Evolutionary conservation across 306 rosid species (phyloP).

Genomic region (Acacia melanoxylon): DNA sequence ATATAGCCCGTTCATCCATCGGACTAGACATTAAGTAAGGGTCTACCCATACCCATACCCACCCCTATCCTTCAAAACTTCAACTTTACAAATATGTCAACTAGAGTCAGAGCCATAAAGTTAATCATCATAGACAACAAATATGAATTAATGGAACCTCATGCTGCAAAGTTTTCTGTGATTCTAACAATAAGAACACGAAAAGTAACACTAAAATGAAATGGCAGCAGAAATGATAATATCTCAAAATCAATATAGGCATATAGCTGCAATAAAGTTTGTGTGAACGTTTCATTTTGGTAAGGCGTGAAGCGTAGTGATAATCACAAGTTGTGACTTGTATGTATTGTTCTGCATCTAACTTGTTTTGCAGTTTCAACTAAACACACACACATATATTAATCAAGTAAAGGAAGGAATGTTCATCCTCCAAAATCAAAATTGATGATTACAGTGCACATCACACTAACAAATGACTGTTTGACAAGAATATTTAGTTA

Average conservation of each 20-base stretch:
- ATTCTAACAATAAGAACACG: neutral
- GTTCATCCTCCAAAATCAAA: neutral
- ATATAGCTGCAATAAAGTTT: neutral
- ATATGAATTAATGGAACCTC: neutral
- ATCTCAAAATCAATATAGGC: neutral
- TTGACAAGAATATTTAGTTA: constrained; percentile 35
- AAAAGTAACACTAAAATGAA: neutral
- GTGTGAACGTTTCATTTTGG: neutral
- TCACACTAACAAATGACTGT: neutral
- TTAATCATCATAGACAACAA: neutral
- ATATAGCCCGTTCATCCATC: too few species aligned
- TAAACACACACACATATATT: neutral
- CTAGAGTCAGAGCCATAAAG: neutral
- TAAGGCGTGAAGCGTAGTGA: neutral
- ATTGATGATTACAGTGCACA: neutral
- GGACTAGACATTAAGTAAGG: accelerated
- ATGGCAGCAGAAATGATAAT: too few species aligned
- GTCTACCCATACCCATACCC: too few species aligned
- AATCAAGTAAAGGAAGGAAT: neutral
- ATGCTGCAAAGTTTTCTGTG: neutral
- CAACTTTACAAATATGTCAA: neutral
- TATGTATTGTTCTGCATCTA: neutral
- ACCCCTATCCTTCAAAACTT: neutral
- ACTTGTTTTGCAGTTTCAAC: neutral
- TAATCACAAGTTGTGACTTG: neutral